Base-by-base conservation (phyloP, 2,329 filamentous ascomycete genomes). In the Fusarium denticulatum region DNA sequence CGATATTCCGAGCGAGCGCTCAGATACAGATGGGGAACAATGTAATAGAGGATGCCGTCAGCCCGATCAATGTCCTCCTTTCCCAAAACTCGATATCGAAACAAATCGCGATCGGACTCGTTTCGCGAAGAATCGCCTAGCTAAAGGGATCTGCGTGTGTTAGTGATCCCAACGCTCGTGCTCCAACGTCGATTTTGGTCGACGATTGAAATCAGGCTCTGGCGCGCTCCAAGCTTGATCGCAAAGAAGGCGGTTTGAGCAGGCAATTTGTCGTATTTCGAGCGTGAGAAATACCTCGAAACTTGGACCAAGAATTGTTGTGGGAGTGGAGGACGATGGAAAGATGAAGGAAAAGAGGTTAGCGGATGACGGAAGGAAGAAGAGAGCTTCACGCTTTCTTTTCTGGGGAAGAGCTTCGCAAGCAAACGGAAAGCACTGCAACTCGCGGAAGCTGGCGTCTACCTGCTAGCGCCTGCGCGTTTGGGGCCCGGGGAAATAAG, bases 401-500 rank as follows among this genome's bases (percentile, higher is more conserved):
- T 68, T 67, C 59, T 63, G 70, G 69, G 56, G 47, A 67, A 59
- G 74, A 76, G 74, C 74, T 76, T 76, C 74, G 63, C 71, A 61
- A 74, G 69, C 67, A 76, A 73, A 46, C 26, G 43, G 43, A 28
- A 71, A 70, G 71, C 65, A 37, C 55, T 60, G 59, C 65, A 59
- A 52, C 55, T 36, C 63, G 57, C 67, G 71, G 70, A 55, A 68
- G 61, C 64, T 72, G 70, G 70, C 65, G 70, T 73, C 67, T 60
- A 68, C 58, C n/a, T 37, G 34, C 69, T 72, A 73, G 70, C 56
- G 71, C 37, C 71, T 74, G 50, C 71, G 71, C 71, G 71, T 73
- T 63, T 73, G 70, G 65, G 67, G 26, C 59, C 65, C 47, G 49
- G 67, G 69, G 69, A 72, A 72, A 69, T 69, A 72, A 72, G 42